phyloP scores from a whole-genome alignment of 169 alveolate species.

The Eimeria tenella region DNA sequence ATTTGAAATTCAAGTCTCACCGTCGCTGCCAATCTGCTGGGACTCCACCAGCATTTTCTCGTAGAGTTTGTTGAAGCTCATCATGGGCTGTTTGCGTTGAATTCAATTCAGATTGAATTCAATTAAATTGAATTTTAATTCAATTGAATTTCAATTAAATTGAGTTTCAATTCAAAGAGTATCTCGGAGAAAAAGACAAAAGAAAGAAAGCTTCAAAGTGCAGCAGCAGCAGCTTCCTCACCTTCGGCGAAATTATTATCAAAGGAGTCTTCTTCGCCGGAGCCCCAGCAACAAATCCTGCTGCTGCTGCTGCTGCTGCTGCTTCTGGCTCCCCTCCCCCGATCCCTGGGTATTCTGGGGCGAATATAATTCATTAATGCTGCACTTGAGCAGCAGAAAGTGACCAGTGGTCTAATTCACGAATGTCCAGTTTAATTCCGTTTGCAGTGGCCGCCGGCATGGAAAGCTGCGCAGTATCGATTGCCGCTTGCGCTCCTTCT shows the following conservation, averaged over 20 bases:
- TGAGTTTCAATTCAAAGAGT: too few species aligned
- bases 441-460: constrained; percentile 2
- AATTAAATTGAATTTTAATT: not conserved
- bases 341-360: constrained; percentile 27
- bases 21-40: constrained; percentile 50
- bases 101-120: not conserved
- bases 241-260: constrained; percentile 67
- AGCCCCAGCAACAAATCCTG: constrained; percentile 23
- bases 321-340: constrained; percentile 15
- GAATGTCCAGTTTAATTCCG: constrained; percentile 38
- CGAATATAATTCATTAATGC: not conserved
- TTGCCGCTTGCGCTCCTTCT: not conserved
- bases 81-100: constrained; percentile 52
- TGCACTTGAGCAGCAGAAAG: not conserved
- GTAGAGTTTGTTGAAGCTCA: constrained; percentile 75
- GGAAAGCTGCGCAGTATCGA: constrained; percentile 33
- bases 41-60: constrained; percentile 74
- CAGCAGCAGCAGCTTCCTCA: not conserved
- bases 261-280: constrained; percentile 46
- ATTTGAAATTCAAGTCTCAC: not conserved
- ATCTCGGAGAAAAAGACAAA: too few species aligned
- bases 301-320: constrained; percentile 21
- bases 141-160: too few species aligned
- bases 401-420: not conserved
- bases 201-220: too few species aligned